Evolutionary conservation across 495 filamentous ascomycete species (phyloP), one percentile per base, ranked within the genome.

Genomic region (Haplographium delicatum): DNA sequence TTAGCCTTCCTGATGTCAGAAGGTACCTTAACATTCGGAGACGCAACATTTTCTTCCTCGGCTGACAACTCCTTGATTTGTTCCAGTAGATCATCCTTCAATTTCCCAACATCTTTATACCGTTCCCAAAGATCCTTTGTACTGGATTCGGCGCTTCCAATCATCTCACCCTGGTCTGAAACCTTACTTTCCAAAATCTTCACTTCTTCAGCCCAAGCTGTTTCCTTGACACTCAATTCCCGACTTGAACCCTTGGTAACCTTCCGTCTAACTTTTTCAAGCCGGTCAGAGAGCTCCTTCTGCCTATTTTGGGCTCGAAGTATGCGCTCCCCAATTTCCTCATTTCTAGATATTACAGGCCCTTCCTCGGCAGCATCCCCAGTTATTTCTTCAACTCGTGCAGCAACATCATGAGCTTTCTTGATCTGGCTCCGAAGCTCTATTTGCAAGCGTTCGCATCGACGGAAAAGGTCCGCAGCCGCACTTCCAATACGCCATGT

Each of bases 391-490:
- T 89, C 83, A 43, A 91, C 78, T 30, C 79, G 75, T 33, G 74
- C 67, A 27, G 80, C 82, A 4, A 85, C 75, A 63, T 87, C 79
- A n/a, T 78, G 76, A 4, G 81, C 75, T 54, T 82, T 80, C 51
- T 63, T 71, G 37, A 95, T 73, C 62, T 95, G 89, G 27, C 83
- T 79, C 23, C 69, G 66, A 44, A 95, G 72, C 64, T 95, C 88
- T 2, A 72, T 69, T 58, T 80, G 82, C 33, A 95, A 67, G 11
- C 83, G 71, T 58, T 89, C 79, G 57, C 86, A 91, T 19, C 85
- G 77, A 13, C 82, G 75, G 70, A 95, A 95, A 7, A 96, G 71
- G 58, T 94, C 88, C 1, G 89, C 80, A 2, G 87, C 89, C 9
- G 86, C 88, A 43, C 75, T 62, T 30, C 85, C 83, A 22, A 95